Conservation (phyloP, 345 rosid species). For the Sisymbrium altissimum region DNA sequence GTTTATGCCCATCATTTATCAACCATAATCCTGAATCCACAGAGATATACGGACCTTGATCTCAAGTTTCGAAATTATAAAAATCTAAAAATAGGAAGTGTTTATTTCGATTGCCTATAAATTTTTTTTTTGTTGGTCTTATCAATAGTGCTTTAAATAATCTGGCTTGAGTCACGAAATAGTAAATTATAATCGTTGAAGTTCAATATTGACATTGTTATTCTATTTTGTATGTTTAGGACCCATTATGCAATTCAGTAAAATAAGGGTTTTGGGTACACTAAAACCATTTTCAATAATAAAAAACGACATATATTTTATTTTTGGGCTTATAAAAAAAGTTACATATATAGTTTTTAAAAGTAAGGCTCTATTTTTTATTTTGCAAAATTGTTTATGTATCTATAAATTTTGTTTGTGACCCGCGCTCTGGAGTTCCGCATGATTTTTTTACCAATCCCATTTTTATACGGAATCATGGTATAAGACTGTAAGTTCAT, state of each 20-base stretch:
- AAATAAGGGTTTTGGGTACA: not conserved
- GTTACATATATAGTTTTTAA: no score
- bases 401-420: no score
- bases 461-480: no score
- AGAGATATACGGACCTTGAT: not conserved
- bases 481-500: no score
- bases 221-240: not conserved
- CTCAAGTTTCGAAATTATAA: not conserved
- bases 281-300: not conserved
- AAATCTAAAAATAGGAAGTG: not conserved
- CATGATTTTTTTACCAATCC: no score
- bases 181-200: not conserved
- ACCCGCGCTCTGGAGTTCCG: no score
- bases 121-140: not conserved
- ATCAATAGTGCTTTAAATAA: not conserved
- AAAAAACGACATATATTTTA: not conserved
- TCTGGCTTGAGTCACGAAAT: slow-evolving; percentile 9
- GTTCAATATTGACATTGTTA: not conserved
- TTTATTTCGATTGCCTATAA: not conserved
- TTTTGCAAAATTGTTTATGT: no score
- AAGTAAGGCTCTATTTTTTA: no score
- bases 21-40: no score
- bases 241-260: not conserved
- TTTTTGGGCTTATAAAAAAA: no score
- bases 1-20: no score